A percentile compares a stretch with the other conserved stretches of the same genome.
Evolutionary conservation across 2,329 filamentous ascomycete genomes (phyloP).

Genomic region (Salinomyces thailandicus): DNA sequence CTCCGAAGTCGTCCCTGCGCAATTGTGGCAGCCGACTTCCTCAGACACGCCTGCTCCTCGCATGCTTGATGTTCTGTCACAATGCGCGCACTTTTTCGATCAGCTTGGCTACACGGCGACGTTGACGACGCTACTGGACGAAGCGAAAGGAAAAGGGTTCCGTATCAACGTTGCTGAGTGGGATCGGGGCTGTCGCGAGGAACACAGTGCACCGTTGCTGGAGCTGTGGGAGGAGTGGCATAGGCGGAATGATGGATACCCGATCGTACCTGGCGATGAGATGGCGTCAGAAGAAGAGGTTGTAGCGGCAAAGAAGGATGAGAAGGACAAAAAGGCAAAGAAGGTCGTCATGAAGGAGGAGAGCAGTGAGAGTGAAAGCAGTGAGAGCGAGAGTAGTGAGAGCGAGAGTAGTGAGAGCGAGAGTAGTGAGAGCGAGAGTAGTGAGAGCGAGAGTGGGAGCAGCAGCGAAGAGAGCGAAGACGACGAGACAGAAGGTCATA

Average conservation of each 20-base stretch:
- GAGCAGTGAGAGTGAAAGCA: conserved; percentile 15
- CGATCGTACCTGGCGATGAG: conserved; percentile 8
- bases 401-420: conserved; percentile 6
- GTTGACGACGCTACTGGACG: conserved; percentile 20
- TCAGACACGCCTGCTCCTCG: not conserved
- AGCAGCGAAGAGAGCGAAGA: conserved; percentile 6
- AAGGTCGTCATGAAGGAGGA: conserved; percentile 13
- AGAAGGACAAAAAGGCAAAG: conserved; percentile 8
- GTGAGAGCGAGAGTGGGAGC: not conserved
- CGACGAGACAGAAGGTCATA: conserved; percentile 4
- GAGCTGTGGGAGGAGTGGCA: conserved; percentile 18
- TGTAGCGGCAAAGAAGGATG: conserved; percentile 7
- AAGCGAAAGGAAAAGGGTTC: conserved; percentile 23
- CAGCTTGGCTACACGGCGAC: conserved; percentile 25
- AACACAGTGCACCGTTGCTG: conserved; percentile 13
- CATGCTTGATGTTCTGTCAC: conserved; percentile 15
- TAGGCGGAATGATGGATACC: conserved; percentile 11
- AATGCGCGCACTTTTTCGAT: conserved; percentile 22
- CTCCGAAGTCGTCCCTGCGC: not conserved
- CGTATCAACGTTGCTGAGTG: conserved; percentile 14
- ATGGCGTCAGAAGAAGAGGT: not conserved
- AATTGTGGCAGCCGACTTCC: conserved; percentile 3
- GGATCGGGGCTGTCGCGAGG: conserved; percentile 12
- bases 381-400: conserved; percentile 3
- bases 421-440: conserved; percentile 5